phyloP scores from a whole-genome alignment of 345 rosid species.

The Heritiera littoralis region DNA sequence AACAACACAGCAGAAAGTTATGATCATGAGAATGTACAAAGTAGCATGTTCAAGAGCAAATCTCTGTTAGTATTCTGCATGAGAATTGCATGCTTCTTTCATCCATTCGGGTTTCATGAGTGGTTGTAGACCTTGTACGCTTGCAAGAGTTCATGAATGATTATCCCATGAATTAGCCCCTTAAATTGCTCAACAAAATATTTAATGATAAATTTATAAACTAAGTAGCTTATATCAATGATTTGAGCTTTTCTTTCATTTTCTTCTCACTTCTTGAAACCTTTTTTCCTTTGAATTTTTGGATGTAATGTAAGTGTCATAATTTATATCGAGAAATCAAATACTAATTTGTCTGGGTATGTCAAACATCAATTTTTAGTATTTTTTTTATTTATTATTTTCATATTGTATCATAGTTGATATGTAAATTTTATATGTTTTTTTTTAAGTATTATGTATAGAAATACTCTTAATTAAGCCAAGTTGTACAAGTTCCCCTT shows the following conservation, averaged over 20 bases:
- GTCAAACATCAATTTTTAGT: too few species aligned
- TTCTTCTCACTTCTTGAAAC: too few species aligned
- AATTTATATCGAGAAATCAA: too few species aligned
- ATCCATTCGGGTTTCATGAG: neutral
- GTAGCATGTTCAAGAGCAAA: neutral
- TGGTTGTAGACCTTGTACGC: neutral
- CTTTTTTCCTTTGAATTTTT: too few species aligned
- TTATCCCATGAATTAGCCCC: neutral
- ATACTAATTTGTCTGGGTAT: too few species aligned
- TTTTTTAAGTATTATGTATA: neutral
- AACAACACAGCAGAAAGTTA: neutral
- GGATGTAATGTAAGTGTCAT: too few species aligned
- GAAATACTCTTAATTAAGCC: neutral
- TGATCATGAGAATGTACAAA: neutral
- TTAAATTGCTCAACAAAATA: neutral
- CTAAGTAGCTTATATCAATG: too few species aligned
- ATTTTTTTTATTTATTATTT: too few species aligned
- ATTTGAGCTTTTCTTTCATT: too few species aligned
- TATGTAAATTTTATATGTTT: too few species aligned
- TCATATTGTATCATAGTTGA: too few species aligned
- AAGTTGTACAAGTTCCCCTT: neutral
- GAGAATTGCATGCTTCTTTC: neutral
- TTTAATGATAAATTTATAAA: too few species aligned
- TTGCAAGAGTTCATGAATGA: neutral
- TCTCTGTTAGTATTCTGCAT: neutral